Conservation (phyloP, 495 filamentous ascomycete genomes). For the Clavariopsis aquatica region DNA sequence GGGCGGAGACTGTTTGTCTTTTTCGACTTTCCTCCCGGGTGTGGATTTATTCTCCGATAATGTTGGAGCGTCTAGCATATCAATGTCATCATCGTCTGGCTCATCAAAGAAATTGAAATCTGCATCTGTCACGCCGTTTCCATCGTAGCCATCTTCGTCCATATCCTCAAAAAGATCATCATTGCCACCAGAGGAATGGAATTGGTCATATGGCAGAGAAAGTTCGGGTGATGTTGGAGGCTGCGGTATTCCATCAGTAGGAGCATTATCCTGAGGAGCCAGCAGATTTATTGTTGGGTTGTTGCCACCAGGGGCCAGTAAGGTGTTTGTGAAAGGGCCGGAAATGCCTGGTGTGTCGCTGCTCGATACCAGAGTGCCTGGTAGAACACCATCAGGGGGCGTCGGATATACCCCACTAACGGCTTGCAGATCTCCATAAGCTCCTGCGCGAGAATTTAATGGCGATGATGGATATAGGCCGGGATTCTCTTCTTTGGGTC, state of each 20-base stretch:
- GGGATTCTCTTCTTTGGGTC: constrained; percentile 21
- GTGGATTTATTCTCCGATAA: constrained; percentile 1
- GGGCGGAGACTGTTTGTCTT: neutral
- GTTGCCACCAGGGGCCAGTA: constrained; percentile 15
- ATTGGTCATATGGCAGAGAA: constrained; percentile 20
- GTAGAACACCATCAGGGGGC: constrained; percentile 71
- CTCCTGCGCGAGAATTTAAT: constrained; percentile 34
- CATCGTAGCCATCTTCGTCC: constrained; percentile 47
- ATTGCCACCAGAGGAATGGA: constrained; percentile 17
- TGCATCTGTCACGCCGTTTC: constrained; percentile 77
- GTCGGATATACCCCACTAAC: constrained; percentile 75
- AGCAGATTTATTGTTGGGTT: constrained; percentile 27
- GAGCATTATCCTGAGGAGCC: constrained; percentile 13
- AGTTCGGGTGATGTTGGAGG: constrained; percentile 23
- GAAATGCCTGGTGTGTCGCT: constrained; percentile 22
- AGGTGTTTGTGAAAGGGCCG: constrained; percentile 8
- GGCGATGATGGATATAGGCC: constrained; percentile 36
- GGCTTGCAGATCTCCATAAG: constrained; percentile 33
- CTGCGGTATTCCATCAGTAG: constrained; percentile 6
- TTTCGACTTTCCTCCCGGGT: neutral
- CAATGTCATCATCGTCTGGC: constrained; percentile 48
- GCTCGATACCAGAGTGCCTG: constrained; percentile 19
- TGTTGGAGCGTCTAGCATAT: constrained; percentile 15
- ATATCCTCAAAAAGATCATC: constrained; percentile 73
- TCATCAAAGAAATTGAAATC: constrained; percentile 93